Evolutionary conservation across 2,329 filamentous ascomycete genomes (phyloP).

Genomic region (Rachicladosporium sp.): DNA sequence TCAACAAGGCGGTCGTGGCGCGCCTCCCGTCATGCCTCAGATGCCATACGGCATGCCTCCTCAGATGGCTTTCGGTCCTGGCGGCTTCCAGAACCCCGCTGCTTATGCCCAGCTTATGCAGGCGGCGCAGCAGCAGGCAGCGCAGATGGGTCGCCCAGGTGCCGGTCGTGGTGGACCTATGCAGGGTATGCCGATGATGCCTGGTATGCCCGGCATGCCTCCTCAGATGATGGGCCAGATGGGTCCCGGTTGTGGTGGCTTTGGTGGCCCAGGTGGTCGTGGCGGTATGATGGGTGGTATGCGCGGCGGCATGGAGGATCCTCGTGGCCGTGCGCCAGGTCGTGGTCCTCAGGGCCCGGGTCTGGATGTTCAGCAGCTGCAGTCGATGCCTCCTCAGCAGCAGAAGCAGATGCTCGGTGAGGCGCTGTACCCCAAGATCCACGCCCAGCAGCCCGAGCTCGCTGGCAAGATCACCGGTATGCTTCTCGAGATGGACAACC

Average conservation of each 20-base stretch:
- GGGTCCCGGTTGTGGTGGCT: conserved; percentile 17
- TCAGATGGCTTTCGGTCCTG: conserved; percentile 59
- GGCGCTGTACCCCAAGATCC: conserved; percentile 96
- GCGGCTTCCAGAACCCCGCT: conserved; percentile 66
- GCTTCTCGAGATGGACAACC: conserved; percentile 98
- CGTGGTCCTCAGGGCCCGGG: conserved; percentile 15
- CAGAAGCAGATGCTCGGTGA: conserved; percentile 99
- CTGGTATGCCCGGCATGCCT: conserved; percentile 33
- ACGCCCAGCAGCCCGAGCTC: conserved; percentile 83
- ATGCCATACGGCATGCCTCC: conserved; percentile 70
- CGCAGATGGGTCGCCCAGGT: conserved; percentile 34
- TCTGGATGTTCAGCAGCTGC: conserved; percentile 40
- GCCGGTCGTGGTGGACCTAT: conserved; percentile 46
- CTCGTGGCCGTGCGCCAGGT: conserved; percentile 27
- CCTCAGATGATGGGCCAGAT: conserved; percentile 46
- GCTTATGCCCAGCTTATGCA: conserved; percentile 45
- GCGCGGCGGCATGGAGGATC: conserved; percentile 23
- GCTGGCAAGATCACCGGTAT: conserved; percentile 99
- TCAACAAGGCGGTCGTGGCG: conserved; percentile 76
- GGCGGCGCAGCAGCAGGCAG: conserved; percentile 66
- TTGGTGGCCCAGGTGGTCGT: conserved; percentile 44
- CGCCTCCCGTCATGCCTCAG: conserved; percentile 62
- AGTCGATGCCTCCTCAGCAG: conserved; percentile 50
- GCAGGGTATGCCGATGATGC: conserved; percentile 61
- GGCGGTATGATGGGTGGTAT: conserved; percentile 36